phyloP scores from a whole-genome alignment of 306 rosid species.

The Sicyos baderoa region DNA sequence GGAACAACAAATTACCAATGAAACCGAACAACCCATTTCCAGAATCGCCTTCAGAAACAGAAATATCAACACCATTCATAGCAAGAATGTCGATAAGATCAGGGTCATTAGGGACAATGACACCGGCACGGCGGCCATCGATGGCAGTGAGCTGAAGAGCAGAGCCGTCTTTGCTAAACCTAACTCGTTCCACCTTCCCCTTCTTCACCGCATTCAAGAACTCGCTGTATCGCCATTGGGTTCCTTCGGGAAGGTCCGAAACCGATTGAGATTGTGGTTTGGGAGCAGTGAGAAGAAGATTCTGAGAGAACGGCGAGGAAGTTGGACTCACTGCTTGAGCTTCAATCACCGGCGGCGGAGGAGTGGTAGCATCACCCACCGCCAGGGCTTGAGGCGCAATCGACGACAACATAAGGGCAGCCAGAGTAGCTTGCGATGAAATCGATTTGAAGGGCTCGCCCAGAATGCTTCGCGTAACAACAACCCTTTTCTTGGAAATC shows the following conservation, averaged over 20 bases:
- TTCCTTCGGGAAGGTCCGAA: conserved; percentile 81
- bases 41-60: conserved; percentile 78
- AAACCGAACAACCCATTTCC: conserved; percentile 63
- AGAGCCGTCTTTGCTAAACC: conserved; percentile 89
- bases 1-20: conserved; percentile 74
- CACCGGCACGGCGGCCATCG: conserved; percentile 87
- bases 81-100: conserved; percentile 92
- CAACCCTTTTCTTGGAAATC: conserved; percentile 26
- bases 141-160: conserved; percentile 79
- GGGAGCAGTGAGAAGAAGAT: conserved; percentile 60
- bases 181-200: conserved; percentile 85
- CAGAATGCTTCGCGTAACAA: conserved; percentile 26
- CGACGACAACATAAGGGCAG: conserved; percentile 60
- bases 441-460: conserved; percentile 30
- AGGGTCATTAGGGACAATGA: conserved; percentile 86
- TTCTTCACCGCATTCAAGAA: conserved; percentile 86
- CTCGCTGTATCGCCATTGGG: conserved; percentile 94
- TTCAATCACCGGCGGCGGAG: conserved; percentile 46
- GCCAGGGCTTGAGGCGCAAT: conserved; percentile 59
- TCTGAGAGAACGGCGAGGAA: conserved; percentile 61
- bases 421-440: conserved; percentile 50
- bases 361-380: conserved; percentile 33
- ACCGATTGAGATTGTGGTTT: conserved; percentile 51
- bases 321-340: conserved; percentile 43
- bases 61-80: conserved; percentile 89